Evolutionary conservation across 306 rosid genomes (phyloP), one percentile per base, ranked within the genome.

Genomic region (Citrullus amarus): DNA sequence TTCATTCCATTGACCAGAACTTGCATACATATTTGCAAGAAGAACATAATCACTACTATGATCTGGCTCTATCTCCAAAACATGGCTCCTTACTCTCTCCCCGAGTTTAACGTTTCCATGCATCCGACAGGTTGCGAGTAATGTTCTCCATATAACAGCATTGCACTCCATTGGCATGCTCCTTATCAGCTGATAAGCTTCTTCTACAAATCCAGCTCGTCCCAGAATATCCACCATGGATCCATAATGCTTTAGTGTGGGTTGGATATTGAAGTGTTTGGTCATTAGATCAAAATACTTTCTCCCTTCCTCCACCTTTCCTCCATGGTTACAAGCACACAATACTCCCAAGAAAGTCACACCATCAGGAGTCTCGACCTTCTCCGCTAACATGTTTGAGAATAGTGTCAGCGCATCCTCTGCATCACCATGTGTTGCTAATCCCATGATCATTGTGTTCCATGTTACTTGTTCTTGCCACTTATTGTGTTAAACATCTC

Each of bases 181-280:
- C 80, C 53, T 63, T 66, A 90, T 86, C 84, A 88, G 84, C 30
- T 53, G 41, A 79, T 87, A 90, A 20, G 93, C 97, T 80, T 89
- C 93, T 76, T 86, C 86, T 48, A 90, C 82, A 15, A 81, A 83
- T 62, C 96, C 96, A 20, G 93, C 93, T 54, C 97, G 88, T 32
- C 93, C 98, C 81, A 90, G 79, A 57, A 90, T 86, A 82, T 90
- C 98, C 73, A 89, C 97, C 89, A 87, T 79, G 79, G 97, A 93
- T 38, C 97, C 96, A 16, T 93, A 91, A 85, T 91, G 97, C 84
- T 91, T 93, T 68, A 85, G 74, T 4, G 90, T 84, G 17, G 97
- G 97, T 82, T 87, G 78, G 44, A 90, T 86, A 60, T 69, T 48
- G 67, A 83, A 90, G 11, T 82, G 82, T 83, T 75, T 73, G 54